phyloP scores from a whole-genome alignment of 179 eudicot genomes.

The Beta macrorhiza region DNA sequence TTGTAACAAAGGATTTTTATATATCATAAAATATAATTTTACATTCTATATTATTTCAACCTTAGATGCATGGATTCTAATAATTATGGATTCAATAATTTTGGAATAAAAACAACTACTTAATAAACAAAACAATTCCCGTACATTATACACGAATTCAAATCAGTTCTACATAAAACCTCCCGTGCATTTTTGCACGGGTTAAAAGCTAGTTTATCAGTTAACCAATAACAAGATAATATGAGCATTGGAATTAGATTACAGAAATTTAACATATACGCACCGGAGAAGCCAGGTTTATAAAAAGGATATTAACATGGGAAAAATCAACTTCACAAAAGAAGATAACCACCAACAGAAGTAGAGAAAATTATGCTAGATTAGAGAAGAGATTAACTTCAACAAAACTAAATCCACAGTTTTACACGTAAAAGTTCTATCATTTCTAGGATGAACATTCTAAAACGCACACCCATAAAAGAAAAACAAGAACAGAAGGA shows the following conservation, averaged over 20 bases:
- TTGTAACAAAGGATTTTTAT: too few species aligned
- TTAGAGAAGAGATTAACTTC: neutral
- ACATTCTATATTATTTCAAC: too few species aligned
- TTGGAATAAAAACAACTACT: too few species aligned
- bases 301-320: neutral
- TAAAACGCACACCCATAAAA: conserved; percentile 10
- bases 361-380: neutral
- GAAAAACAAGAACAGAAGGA: conserved; percentile 3
- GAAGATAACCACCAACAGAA: neutral
- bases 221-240: neutral
- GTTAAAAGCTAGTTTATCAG: neutral
- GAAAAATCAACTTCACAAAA: neutral
- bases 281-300: too few species aligned
- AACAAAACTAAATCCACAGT: conserved; percentile 31
- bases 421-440: conserved; percentile 34
- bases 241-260: neutral
- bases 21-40: too few species aligned
- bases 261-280: too few species aligned
- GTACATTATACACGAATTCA: too few species aligned
- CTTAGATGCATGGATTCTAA: too few species aligned
- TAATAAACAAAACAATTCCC: too few species aligned
- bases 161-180: too few species aligned
- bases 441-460: conserved; percentile 22
- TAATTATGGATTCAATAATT: too few species aligned
- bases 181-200: too few species aligned